Percentiles rank a stretch among this genome's conserved stretches.
These are phyloP conservation scores for Citrullus colocynthis DNA, from an alignment of 306 rosid species.

Conservation along the genomic window DNA sequence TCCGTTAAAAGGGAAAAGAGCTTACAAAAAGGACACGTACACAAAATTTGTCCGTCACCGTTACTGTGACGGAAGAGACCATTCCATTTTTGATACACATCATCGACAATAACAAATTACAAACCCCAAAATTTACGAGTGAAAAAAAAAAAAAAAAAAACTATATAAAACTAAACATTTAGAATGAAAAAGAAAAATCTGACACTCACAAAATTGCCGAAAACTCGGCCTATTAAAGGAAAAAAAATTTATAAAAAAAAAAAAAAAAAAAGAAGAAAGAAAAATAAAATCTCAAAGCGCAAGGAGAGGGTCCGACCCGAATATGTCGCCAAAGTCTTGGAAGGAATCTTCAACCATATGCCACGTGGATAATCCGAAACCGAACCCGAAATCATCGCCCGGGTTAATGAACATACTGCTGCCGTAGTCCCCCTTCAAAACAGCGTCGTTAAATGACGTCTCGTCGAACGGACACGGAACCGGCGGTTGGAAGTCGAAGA, in stretches of 20 bases:
- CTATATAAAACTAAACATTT: background rate
- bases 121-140: background rate
- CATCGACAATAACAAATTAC: background rate
- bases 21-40: background rate
- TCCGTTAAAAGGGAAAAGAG: background rate
- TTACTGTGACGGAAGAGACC: background rate
- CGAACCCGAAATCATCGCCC: slow-evolving; percentile 31
- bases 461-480: slow-evolving; percentile 22
- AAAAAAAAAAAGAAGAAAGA: background rate
- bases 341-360: slow-evolving; percentile 37
- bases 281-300: slow-evolving; percentile 27
- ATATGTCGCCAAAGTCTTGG: slow-evolving; percentile 74
- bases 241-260: too few species aligned
- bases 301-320: slow-evolving; percentile 46
- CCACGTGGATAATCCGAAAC: slow-evolving; percentile 29
- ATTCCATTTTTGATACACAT: background rate
- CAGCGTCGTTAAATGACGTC: background rate
- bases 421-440: slow-evolving; percentile 2
- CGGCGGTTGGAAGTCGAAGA: slow-evolving; percentile 38
- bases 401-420: slow-evolving; percentile 16
- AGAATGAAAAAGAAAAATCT: background rate
- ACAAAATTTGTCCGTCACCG: background rate
- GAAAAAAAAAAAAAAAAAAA: background rate
- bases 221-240: background rate
- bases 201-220: slow-evolving; percentile 2